Conservation (phyloP, 305 asterid genomes). For the Fraxinus velutina region DNA sequence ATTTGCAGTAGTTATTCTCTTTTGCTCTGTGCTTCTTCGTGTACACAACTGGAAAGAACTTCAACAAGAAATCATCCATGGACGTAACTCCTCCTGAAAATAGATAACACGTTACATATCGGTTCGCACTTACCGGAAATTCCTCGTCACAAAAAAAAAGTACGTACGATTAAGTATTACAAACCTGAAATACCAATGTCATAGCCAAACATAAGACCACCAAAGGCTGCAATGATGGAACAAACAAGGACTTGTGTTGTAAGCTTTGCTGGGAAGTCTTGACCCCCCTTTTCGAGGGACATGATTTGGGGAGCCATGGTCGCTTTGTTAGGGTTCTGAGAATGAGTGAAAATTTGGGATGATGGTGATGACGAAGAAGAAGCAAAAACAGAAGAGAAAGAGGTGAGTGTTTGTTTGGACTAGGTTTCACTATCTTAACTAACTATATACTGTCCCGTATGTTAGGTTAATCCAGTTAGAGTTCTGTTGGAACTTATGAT, state of each 20-base stretch:
- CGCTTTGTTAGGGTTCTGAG: background rate
- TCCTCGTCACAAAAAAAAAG: background rate
- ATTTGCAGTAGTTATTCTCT: constrained; percentile 50
- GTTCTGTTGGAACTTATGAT: background rate
- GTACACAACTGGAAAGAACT: constrained; percentile 40
- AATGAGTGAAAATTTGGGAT: background rate
- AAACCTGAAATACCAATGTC: constrained; percentile 56
- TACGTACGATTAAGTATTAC: background rate
- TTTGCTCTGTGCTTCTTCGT: constrained; percentile 32
- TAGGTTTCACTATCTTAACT: background rate
- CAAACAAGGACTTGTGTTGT: constrained; percentile 40
- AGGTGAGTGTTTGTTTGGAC: background rate
- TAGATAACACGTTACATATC: background rate
- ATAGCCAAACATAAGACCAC: constrained; percentile 63
- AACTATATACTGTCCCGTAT: background rate
- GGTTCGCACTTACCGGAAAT: background rate
- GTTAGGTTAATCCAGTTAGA: background rate
- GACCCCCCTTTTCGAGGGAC: background rate
- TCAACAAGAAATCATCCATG: constrained; percentile 44
- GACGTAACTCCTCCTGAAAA: constrained; percentile 48
- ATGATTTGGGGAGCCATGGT: constrained; percentile 27
- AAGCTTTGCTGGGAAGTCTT: constrained; percentile 37
- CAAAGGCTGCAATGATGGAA: constrained; percentile 44
- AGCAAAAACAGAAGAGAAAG: background rate
- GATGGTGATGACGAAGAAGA: background rate